Evolutionary conservation across 805 yeast species (phyloP).

Genomic region (Grigorovia humatica): DNA sequence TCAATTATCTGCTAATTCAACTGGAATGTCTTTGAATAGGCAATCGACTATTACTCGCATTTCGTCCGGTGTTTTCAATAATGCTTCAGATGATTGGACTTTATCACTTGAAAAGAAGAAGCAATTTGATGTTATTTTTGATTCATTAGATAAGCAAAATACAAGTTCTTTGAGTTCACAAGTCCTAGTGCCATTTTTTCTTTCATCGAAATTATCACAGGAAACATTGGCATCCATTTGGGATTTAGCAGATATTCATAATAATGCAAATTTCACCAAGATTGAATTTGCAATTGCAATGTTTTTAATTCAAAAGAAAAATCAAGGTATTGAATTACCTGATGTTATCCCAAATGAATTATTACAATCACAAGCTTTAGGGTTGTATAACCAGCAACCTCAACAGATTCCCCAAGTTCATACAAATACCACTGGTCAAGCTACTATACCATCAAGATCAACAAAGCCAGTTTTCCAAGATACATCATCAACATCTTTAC

Average conservation of each 20-base stretch:
- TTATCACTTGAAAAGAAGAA: slow-evolving; percentile 57
- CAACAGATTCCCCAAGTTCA: slow-evolving; percentile 2
- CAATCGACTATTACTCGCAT: slow-evolving; percentile 27
- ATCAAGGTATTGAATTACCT: slow-evolving; percentile 73
- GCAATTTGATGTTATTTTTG: slow-evolving; percentile 74
- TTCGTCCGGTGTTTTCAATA: slow-evolving; percentile 26
- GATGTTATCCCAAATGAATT: slow-evolving; percentile 62
- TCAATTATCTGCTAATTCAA: slow-evolving; percentile 20
- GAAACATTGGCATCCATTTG: slow-evolving; percentile 80
- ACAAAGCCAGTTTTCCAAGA: slow-evolving; percentile 28
- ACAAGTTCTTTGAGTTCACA: slow-evolving; percentile 59
- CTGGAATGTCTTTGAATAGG: slow-evolving; percentile 24
- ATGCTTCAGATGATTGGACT: slow-evolving; percentile 48
- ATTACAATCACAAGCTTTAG: slow-evolving; percentile 30
- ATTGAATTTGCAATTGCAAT: slow-evolving; percentile 88
- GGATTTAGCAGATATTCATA: slow-evolving; percentile 89
- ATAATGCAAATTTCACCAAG: slow-evolving; percentile 69
- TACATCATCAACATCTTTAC: slow-evolving; percentile 4
- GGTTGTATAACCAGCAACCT: slow-evolving; percentile 13
- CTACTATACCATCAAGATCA: slow-evolving; percentile 29
- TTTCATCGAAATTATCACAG: slow-evolving; percentile 79
- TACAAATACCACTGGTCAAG: slow-evolving; percentile 12
- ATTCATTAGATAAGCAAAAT: slow-evolving; percentile 57
- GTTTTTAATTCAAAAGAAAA: slow-evolving; percentile 78
- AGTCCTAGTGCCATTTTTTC: slow-evolving; percentile 79